Base-by-base conservation (phyloP, 2,329 filamentous ascomycete genomes). In the Fusarium cyanostomum region DNA sequence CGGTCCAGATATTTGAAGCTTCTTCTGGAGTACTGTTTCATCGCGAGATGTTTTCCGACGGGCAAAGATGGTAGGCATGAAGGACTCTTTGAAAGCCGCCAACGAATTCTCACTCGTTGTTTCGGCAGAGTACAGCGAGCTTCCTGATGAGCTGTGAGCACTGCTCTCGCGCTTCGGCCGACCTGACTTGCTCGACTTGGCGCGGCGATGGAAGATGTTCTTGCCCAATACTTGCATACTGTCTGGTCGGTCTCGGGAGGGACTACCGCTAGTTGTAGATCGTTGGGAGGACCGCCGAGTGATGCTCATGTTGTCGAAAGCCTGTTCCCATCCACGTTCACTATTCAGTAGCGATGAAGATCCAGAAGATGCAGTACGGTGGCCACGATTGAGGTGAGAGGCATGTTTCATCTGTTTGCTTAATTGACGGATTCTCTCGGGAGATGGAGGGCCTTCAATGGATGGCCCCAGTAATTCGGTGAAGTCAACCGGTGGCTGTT, bases 211-310 rank as follows among this genome's bases (percentile, higher is more conserved):
- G 67, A 89, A 89, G 28, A 89, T 78, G 33, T 80, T 80, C 75
- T 85, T 86, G 50, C 85, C 82, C 66, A 89, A 83, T 24, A 84
- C 79, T 67, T 87, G 85, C 12, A 86, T 76, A 64, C 85, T 87
- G 27, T 89, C 86, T 21, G 84, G 81, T 31, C 84, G 80, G 28
- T 87, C 85, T 62, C 79, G 79, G 15, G 80, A 78, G 37, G 80
- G 79, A 74, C 82, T 81, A 69, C 77, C 84, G 76, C 83, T 84
- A 15, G 78, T 77, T 12, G 78, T 82, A 11, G 86, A 89, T 41
- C 82, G 80, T 41, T 79, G 80, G 3, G 87, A 89, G 7, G 86
- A 83, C 55, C 81, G 82, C 55, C 86, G 80, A 38, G 82, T 85
- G 28, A 89, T 71, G 34, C 75, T 79, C 49, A 79, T 72, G 62